These are phyloP conservation scores for Dendrobium nobile DNA, from an alignment of 106 monocot species.

Conservation along the genomic window DNA sequence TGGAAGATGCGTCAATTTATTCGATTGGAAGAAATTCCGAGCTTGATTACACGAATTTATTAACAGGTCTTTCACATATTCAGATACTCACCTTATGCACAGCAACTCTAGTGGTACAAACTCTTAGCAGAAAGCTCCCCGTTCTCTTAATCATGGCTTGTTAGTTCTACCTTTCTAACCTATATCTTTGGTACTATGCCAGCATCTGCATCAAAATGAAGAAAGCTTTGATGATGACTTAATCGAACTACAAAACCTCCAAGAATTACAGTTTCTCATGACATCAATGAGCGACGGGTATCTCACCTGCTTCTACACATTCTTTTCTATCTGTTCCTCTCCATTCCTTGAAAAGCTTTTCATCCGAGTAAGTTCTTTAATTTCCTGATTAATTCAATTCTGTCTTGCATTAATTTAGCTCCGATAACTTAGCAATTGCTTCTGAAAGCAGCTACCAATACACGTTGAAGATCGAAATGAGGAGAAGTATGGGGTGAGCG, in stretches of 20 bases:
- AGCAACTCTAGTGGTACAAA: conserved; percentile 12
- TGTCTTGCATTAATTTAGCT: background rate
- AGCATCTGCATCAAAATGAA: conserved; percentile 10
- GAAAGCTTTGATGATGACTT: background rate
- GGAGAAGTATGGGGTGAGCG: background rate
- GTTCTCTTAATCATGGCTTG: background rate
- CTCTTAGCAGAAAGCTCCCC: background rate
- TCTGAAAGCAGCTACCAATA: conserved; percentile 8
- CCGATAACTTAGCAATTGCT: background rate
- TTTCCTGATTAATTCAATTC: background rate
- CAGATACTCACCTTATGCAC: conserved; percentile 36
- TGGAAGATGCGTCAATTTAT: conserved; percentile 30
- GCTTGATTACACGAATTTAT: conserved; percentile 14
- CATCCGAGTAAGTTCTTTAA: conserved; percentile 20
- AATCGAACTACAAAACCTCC: conserved; percentile 27
- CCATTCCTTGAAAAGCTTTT: conserved; percentile 41
- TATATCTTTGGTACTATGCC: background rate
- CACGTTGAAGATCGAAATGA: background rate
- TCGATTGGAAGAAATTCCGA: conserved; percentile 10
- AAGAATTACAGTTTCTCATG: conserved; percentile 37
- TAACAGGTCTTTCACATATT: conserved; percentile 33
- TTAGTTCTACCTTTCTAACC: background rate
- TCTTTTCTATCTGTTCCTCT: conserved; percentile 23
- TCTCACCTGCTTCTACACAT: conserved; percentile 18
- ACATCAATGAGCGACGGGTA: conserved; percentile 10